Evolutionary conservation across 2,329 filamentous ascomycete genomes (phyloP).

Genomic region (Exophiala dermatitidis): DNA sequence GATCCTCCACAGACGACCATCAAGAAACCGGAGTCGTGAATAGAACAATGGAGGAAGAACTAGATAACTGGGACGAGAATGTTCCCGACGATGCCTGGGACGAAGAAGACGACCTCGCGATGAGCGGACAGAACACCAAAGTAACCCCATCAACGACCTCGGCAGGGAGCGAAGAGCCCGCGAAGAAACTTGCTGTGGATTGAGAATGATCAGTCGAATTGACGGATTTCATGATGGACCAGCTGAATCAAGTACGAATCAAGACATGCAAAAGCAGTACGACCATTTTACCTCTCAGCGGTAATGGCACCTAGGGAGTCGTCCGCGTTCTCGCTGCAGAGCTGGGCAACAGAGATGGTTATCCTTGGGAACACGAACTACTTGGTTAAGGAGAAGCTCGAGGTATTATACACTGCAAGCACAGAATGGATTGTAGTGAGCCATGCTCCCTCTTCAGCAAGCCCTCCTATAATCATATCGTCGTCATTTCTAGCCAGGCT

Average conservation of each 20-base stretch:
- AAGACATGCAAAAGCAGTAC: slow-evolving; percentile 10
- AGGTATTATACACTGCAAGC: too few species aligned
- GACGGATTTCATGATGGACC: not conserved
- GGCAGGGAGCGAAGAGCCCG: slow-evolving; percentile 26
- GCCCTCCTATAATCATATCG: too few species aligned
- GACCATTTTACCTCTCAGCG: slow-evolving; percentile 3
- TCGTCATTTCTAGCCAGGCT: too few species aligned
- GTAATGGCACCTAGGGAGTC: not conserved
- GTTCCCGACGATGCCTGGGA: slow-evolving; percentile 56
- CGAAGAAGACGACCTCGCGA: slow-evolving; percentile 45
- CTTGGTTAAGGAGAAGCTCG: too few species aligned
- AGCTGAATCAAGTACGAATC: not conserved
- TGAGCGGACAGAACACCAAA: slow-evolving; percentile 24
- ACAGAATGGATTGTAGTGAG: too few species aligned
- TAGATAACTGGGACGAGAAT: slow-evolving; percentile 94
- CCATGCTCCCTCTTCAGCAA: too few species aligned
- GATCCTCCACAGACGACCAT: not conserved
- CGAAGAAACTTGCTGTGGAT: slow-evolving; percentile 24
- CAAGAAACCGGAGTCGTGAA: slow-evolving; percentile 29
- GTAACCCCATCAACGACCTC: slow-evolving; percentile 27
- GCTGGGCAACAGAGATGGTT: too few species aligned
- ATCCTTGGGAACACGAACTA: too few species aligned
- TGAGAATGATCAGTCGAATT: slow-evolving; percentile 3
- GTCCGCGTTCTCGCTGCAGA: not conserved
- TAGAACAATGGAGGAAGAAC: slow-evolving; percentile 63